Conservation (phyloP, 2,329 filamentous ascomycete species). For the Ophiocordyceps sinensis region DNA sequence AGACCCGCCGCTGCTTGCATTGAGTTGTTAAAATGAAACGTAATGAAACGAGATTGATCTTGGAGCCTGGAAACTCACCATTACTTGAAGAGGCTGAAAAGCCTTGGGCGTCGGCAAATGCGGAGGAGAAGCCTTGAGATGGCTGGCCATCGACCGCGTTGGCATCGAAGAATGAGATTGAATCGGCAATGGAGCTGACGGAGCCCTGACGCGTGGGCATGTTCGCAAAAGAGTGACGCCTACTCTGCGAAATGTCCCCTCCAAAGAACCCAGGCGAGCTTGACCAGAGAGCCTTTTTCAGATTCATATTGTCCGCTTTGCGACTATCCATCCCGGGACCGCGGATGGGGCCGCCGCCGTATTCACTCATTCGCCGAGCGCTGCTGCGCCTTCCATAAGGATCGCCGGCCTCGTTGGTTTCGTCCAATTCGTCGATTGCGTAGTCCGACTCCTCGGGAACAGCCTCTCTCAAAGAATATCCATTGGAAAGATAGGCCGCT, state of each 20-base stretch:
- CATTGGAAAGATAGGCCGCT: constrained; percentile 38
- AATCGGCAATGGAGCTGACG: constrained; percentile 44
- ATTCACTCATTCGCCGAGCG: constrained; percentile 43
- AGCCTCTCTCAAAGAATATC: constrained; percentile 43
- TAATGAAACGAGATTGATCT: not conserved
- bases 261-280: constrained; percentile 53
- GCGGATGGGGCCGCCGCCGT: constrained; percentile 29
- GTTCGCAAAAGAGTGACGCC: constrained; percentile 67
- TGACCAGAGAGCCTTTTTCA: constrained; percentile 59
- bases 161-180: constrained; percentile 30
- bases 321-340: constrained; percentile 41
- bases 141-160: constrained; percentile 27
- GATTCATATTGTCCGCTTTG: constrained; percentile 40
- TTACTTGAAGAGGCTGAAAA: constrained; percentile 21
- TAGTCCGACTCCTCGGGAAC: constrained; percentile 54
- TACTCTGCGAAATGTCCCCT: constrained; percentile 54
- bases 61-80: constrained; percentile 19
- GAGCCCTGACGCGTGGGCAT: constrained; percentile 50
- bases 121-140: constrained; percentile 25
- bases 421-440: constrained; percentile 59
- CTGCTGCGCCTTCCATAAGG: constrained; percentile 31
- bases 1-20: constrained; percentile 8
- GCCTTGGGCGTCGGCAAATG: constrained; percentile 23
- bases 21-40: not conserved
- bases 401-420: constrained; percentile 35